Evolutionary conservation across 352 stramenopile genomes (phyloP).

Genomic region (Plasmopara halstedii): DNA sequence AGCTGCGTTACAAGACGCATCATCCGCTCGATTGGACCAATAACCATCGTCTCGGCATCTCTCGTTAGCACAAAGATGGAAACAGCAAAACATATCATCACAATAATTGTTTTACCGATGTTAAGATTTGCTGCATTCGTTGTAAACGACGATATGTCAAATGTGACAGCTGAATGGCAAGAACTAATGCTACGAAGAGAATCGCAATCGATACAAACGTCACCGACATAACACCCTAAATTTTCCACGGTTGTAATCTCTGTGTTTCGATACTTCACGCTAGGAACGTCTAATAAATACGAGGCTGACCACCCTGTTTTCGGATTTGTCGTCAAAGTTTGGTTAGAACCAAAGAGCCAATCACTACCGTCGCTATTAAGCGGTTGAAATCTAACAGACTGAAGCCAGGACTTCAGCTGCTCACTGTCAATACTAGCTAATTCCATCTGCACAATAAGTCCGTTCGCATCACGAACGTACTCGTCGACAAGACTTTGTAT

Average conservation of each 20-base stretch:
- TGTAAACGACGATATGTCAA: constrained; percentile 54
- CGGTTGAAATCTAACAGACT: constrained; percentile 44
- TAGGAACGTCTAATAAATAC: constrained; percentile 39
- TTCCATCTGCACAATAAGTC: constrained; percentile 56
- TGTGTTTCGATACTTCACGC: constrained; percentile 34
- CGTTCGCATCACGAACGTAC: constrained; percentile 69
- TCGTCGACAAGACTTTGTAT: constrained; percentile 55
- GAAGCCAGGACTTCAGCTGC: constrained; percentile 45
- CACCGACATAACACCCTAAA: constrained; percentile 57
- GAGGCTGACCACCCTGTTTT: constrained; percentile 62
- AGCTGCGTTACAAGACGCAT: constrained; percentile 79
- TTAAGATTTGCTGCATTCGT: constrained; percentile 44
- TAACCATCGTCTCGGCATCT: constrained; percentile 93
- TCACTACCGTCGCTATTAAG: constrained; percentile 38
- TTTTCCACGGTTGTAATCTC: constrained; percentile 61
- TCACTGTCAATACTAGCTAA: constrained; percentile 41
- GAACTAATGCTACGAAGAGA: constrained; percentile 21
- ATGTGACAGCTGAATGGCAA: constrained; percentile 70
- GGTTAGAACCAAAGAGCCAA: constrained; percentile 34
- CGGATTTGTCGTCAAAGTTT: constrained; percentile 40
- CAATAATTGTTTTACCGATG: constrained; percentile 82
- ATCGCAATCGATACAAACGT: constrained; percentile 49
- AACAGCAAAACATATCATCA: constrained; percentile 88
- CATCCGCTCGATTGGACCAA: constrained; percentile 95
- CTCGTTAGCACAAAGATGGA: constrained; percentile 90